Evolutionary conservation across 805 yeast species (phyloP).

Genomic region (Ogataea haglerorum): DNA sequence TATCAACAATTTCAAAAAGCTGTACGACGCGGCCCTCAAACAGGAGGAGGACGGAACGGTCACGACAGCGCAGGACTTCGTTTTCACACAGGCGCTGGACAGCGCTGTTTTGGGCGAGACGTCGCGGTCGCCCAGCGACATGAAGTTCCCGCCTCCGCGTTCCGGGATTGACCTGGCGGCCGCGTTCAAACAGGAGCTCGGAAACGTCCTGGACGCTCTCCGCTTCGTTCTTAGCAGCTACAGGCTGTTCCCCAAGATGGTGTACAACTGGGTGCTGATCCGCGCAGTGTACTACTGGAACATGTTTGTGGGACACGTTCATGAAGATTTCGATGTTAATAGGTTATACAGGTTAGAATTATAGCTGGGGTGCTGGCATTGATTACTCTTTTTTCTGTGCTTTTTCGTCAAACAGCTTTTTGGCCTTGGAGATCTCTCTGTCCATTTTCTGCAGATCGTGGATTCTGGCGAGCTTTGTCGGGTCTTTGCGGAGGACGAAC

Average conservation of each 20-base stretch:
- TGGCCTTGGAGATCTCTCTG: conserved; percentile 60
- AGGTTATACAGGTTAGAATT: conserved; percentile 29
- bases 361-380: conserved; percentile 8
- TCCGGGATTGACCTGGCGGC: conserved; percentile 27
- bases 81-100: conserved; percentile 23
- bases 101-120: conserved; percentile 1
- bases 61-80: conserved; percentile 51
- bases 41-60: conserved; percentile 26
- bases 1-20: conserved; percentile 62
- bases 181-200: conserved; percentile 49
- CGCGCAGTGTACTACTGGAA: conserved; percentile 66
- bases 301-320: conserved; percentile 60
- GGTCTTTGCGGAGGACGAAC: conserved; percentile 65
- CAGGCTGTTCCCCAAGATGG: conserved; percentile 60
- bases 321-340: conserved; percentile 31
- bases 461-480: conserved; percentile 64
- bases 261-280: conserved; percentile 48
- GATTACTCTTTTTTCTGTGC: conserved; percentile 23
- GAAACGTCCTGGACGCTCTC: conserved; percentile 56
- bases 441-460: conserved; percentile 60
- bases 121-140: conserved; percentile 15
- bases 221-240: conserved; percentile 66
- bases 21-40: conserved; percentile 40
- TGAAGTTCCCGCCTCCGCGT: conserved; percentile 20
- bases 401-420: conserved; percentile 59